phyloP scores from a whole-genome alignment of 768 basidiomycete genomes.

The Trametes meyenii region DNA sequence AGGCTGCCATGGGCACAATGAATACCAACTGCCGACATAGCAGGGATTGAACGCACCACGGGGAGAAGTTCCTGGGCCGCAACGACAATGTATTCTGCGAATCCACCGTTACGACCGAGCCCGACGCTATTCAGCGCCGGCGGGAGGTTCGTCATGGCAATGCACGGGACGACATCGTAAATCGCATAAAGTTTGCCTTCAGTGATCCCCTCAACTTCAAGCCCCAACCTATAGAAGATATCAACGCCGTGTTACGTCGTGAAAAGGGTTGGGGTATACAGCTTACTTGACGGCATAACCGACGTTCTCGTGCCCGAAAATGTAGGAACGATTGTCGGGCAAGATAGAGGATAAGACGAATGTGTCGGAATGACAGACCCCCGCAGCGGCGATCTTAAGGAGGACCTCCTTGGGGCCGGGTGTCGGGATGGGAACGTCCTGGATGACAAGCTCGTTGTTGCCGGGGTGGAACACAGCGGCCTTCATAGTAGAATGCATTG shows the following conservation, averaged over 20 bases:
- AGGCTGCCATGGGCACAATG: constrained; percentile 2
- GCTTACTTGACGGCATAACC: constrained; percentile 11
- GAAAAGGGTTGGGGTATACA: not conserved
- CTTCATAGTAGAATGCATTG: constrained; percentile 9
- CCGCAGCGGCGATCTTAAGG: constrained; percentile 19
- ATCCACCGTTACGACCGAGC: constrained; percentile 9
- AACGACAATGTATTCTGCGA: constrained; percentile 13
- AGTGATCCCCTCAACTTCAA: constrained; percentile 1
- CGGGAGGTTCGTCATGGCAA: not conserved
- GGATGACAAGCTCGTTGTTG: constrained; percentile 36
- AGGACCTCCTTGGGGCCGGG: constrained; percentile 12
- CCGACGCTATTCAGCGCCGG: constrained; percentile 1
- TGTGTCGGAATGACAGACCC: constrained; percentile 20
- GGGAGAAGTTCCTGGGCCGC: constrained; percentile 10
- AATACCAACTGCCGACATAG: not conserved
- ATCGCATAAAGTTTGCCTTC: constrained; percentile 5
- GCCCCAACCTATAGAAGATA: not conserved
- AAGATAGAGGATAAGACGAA: constrained; percentile 5
- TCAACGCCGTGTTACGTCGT: not conserved
- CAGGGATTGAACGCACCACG: constrained; percentile 12
- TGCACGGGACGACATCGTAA: not conserved
- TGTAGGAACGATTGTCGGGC: constrained; percentile 13
- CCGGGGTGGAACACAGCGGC: constrained; percentile 33
- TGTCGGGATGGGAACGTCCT: constrained; percentile 8
- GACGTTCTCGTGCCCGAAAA: constrained; percentile 16